Percentiles rank a stretch among this genome's conserved stretches.
phyloP scores from a whole-genome alignment of 306 rosid species.

The Vigna unguiculata region DNA sequence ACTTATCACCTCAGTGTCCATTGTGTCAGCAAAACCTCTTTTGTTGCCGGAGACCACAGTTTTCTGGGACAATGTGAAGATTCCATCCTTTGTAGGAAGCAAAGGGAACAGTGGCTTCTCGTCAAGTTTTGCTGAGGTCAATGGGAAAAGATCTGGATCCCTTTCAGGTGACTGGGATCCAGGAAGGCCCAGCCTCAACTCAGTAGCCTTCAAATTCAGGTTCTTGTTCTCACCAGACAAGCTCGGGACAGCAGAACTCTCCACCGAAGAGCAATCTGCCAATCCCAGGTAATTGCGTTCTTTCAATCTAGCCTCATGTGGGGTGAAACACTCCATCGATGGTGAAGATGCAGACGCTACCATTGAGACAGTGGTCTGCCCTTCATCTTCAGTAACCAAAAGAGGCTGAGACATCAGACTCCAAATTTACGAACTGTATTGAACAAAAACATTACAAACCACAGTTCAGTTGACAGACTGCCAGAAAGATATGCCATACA shows the following conservation, averaged over 20 bases:
- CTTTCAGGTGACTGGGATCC: slow-evolving; percentile 87
- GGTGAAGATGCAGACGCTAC: slow-evolving; percentile 62
- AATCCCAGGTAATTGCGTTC: slow-evolving; percentile 84
- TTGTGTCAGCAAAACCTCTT: slow-evolving; percentile 78
- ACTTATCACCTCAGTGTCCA: slow-evolving; percentile 65
- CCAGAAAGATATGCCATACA: background rate
- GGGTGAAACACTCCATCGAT: slow-evolving; percentile 59
- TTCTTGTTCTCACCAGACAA: slow-evolving; percentile 63
- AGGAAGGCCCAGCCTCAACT: slow-evolving; percentile 89
- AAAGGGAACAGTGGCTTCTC: slow-evolving; percentile 81
- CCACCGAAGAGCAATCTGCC: slow-evolving; percentile 85
- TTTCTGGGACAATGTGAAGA: slow-evolving; percentile 64
- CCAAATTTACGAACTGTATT: slow-evolving; percentile 42
- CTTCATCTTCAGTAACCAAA: slow-evolving; percentile 69
- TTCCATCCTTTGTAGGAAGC: slow-evolving; percentile 80
- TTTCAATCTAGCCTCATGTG: slow-evolving; percentile 61
- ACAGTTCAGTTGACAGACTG: background rate
- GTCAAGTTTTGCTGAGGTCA: slow-evolving; percentile 58
- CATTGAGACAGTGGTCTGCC: slow-evolving; percentile 54
- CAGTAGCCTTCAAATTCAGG: slow-evolving; percentile 80
- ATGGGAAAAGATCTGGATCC: slow-evolving; percentile 55
- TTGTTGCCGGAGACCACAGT: slow-evolving; percentile 76
- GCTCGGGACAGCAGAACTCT: slow-evolving; percentile 69
- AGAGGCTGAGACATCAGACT: slow-evolving; percentile 77
- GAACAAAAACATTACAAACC: slow-evolving; percentile 24